These are phyloP conservation scores for Populus alba DNA, from an alignment of 345 rosid species.

Conservation along the genomic window DNA sequence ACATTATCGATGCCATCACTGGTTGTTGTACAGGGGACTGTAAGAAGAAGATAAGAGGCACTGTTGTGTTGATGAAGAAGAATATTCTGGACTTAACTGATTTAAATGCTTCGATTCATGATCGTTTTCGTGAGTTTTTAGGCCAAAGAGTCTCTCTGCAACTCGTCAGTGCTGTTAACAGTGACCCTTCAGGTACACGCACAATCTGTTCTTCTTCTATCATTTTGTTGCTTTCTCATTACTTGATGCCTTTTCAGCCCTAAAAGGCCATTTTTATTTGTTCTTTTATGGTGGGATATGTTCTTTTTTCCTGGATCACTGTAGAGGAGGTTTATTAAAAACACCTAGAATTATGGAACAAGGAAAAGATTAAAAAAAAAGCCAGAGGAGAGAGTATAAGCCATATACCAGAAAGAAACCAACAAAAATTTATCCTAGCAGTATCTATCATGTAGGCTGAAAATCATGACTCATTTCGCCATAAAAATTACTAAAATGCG, in stretches of 20 bases:
- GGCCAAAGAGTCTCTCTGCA: slow-evolving; percentile 63
- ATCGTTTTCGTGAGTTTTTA: slow-evolving; percentile 52
- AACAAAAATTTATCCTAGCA: too few relatives aligned
- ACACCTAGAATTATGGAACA: neutral
- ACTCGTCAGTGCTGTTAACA: slow-evolving; percentile 59
- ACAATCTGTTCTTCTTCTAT: neutral
- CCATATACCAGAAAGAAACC: neutral
- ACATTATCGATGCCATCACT: neutral
- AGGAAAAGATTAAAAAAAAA: neutral
- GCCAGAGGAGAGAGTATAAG: neutral
- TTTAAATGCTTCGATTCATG: slow-evolving; percentile 59
- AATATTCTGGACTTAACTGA: slow-evolving; percentile 82
- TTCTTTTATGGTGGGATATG: too few relatives aligned
- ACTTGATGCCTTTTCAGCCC: neutral
- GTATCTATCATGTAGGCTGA: too few relatives aligned
- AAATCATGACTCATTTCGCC: too few relatives aligned
- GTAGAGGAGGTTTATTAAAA: neutral
- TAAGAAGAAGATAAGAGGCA: slow-evolving; percentile 51
- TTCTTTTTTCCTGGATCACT: too few relatives aligned
- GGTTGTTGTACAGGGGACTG: neutral
- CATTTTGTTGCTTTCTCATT: neutral
- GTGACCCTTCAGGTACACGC: slow-evolving; percentile 41
- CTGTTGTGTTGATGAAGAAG: slow-evolving; percentile 79
- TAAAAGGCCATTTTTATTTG: neutral
- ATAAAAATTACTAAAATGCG: too few relatives aligned